These are phyloP conservation scores for Penicillium sp. DNA, from an alignment of 2,329 filamentous ascomycete genomes.

Conservation along the genomic window DNA sequence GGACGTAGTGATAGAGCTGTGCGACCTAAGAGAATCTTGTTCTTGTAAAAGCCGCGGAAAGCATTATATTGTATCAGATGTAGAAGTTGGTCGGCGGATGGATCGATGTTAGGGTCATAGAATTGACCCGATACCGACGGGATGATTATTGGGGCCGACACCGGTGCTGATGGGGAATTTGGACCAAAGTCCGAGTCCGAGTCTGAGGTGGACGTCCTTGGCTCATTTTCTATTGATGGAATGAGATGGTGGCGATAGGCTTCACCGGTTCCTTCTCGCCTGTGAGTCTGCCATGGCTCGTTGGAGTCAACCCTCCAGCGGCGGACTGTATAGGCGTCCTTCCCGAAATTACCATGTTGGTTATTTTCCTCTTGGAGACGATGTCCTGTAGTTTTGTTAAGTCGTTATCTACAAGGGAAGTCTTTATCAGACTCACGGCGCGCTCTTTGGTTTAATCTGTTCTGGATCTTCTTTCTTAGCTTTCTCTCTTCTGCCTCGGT, in stretches of 20 bases:
- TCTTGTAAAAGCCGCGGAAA: slow-evolving; percentile 22
- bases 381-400: background rate
- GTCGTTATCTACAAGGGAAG: background rate
- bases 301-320: slow-evolving; percentile 11
- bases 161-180: background rate
- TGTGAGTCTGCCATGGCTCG: background rate
- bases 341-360: background rate
- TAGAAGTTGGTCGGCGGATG: slow-evolving; percentile 24
- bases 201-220: background rate
- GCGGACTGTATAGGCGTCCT: slow-evolving; percentile 5
- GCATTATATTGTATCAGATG: slow-evolving; percentile 28
- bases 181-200: background rate
- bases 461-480: slow-evolving; percentile 13
- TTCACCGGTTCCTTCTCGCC: background rate
- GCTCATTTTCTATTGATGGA: background rate
- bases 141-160: background rate
- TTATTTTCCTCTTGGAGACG: background rate
- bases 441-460: slow-evolving; percentile 16
- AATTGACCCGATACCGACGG: background rate
- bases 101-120: background rate
- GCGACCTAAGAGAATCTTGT: slow-evolving; percentile 19
- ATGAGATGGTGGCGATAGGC: background rate
- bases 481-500: slow-evolving; percentile 28
- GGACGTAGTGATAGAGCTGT: background rate
- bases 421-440: slow-evolving; percentile 9